Percentiles rank a stretch among this genome's conserved stretches.
Conservation (phyloP, 2,329 filamentous ascomycete genomes). For the Pseudonectria buxi region DNA sequence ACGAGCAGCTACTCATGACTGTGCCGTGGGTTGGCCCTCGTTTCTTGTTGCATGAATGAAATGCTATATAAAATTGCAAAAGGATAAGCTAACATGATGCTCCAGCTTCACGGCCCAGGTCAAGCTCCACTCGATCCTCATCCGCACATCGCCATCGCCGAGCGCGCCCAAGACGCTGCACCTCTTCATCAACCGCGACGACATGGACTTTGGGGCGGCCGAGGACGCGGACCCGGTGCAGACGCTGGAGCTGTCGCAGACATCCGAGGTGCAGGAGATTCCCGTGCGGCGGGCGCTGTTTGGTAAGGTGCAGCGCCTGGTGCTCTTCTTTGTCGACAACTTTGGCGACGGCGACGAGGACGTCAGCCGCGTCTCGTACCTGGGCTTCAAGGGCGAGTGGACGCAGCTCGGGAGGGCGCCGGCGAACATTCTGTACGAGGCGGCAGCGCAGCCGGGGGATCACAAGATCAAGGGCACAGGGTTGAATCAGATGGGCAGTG, state of each 20-base stretch:
- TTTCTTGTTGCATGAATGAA: background rate
- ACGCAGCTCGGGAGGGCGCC: slow-evolving; percentile 70
- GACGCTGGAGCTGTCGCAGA: slow-evolving; percentile 68
- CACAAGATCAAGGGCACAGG: slow-evolving; percentile 61
- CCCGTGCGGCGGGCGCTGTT: slow-evolving; percentile 84
- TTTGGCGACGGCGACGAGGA: slow-evolving; percentile 76
- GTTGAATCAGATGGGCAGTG: slow-evolving; percentile 48
- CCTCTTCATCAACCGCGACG: slow-evolving; percentile 78
- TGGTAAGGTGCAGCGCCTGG: slow-evolving; percentile 73
- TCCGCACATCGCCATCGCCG: slow-evolving; percentile 67
- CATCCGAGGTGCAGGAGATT: slow-evolving; percentile 77
- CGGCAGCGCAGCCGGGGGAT: slow-evolving; percentile 84
- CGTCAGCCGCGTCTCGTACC: slow-evolving; percentile 68
- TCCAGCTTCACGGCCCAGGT: slow-evolving; percentile 84
- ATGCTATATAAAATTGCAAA: background rate
- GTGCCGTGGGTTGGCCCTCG: slow-evolving; percentile 63
- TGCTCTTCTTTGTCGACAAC: slow-evolving; percentile 88
- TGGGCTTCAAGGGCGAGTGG: slow-evolving; percentile 93
- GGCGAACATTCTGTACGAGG: slow-evolving; percentile 83
- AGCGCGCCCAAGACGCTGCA: slow-evolving; percentile 77
- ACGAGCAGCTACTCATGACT: slow-evolving; percentile 90
- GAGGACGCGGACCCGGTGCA: slow-evolving; percentile 66
- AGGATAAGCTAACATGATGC: background rate
- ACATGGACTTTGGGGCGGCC: slow-evolving; percentile 77
- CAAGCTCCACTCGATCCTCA: slow-evolving; percentile 80